A percentile compares a stretch with the other conserved stretches of the same genome.
These are phyloP conservation scores for Lentinula aciculospora DNA, from an alignment of 768 basidiomycete genomes.

Conservation along the genomic window DNA sequence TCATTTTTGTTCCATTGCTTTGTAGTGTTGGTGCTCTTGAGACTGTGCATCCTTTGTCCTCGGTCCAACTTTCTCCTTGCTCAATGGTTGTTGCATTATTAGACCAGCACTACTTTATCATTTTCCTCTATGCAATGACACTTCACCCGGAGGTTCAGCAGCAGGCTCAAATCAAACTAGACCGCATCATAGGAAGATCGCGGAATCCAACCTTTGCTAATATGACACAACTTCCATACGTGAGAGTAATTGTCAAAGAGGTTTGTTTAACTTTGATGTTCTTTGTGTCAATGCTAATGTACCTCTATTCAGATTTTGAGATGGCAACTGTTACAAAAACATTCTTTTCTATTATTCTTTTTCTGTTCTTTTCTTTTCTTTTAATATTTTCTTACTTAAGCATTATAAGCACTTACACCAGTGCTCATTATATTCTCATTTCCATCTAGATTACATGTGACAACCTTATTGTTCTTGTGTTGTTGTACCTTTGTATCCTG, in stretches of 20 bases:
- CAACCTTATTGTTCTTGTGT: too few species aligned
- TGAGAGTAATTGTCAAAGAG: conserved; percentile 15
- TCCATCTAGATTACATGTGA: too few species aligned
- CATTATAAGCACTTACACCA: too few species aligned
- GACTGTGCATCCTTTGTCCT: not conserved
- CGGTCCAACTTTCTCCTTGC: not conserved
- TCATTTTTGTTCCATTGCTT: not conserved
- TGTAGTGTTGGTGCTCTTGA: not conserved
- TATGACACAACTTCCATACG: conserved; percentile 12
- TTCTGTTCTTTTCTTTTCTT: too few species aligned
- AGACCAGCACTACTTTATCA: conserved; percentile 9
- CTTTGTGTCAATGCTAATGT: too few species aligned
- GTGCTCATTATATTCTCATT: too few species aligned
- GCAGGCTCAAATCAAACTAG: conserved; percentile 20
- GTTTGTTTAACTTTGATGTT: not conserved
- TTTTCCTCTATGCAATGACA: conserved; percentile 17
- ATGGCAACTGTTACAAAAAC: too few species aligned
- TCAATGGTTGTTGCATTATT: not conserved
- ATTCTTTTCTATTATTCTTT: too few species aligned
- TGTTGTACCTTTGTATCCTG: too few species aligned
- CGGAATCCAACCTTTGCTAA: conserved; percentile 17
- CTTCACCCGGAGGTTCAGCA: conserved; percentile 17
- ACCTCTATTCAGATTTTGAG: too few species aligned
- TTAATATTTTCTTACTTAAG: too few species aligned
- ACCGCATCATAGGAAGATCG: conserved; percentile 15